Evolutionary conservation across 2,329 filamentous ascomycete species (phyloP).

Genomic region (Neopestalotiopsis clavispora): DNA sequence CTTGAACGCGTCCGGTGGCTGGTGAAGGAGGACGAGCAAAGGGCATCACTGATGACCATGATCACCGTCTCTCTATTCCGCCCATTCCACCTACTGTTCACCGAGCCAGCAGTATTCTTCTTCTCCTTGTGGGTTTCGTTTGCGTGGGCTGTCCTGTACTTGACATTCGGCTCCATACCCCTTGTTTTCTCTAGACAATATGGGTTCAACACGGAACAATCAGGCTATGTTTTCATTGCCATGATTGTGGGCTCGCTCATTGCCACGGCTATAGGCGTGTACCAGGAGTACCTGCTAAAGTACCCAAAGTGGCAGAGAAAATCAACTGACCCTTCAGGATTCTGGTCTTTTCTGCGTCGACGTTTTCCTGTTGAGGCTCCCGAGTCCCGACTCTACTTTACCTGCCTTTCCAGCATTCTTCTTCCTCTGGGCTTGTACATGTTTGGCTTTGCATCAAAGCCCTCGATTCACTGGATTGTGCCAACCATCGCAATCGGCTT

Average conservation of each 20-base stretch:
- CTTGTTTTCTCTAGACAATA: conserved; percentile 75
- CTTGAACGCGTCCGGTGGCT: conserved; percentile 75
- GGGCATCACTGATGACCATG: conserved; percentile 70
- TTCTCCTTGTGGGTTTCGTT: conserved; percentile 92
- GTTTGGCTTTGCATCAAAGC: conserved; percentile 74
- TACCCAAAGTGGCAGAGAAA: conserved; percentile 43
- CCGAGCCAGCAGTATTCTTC: conserved; percentile 80
- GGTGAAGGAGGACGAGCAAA: conserved; percentile 78
- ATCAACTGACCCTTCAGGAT: conserved; percentile 31
- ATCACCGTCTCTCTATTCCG: conserved; percentile 75
- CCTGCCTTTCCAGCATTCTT: conserved; percentile 75
- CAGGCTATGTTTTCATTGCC: conserved; percentile 74
- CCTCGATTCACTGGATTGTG: conserved; percentile 71
- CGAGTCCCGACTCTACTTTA: conserved; percentile 82
- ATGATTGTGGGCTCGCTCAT: conserved; percentile 71
- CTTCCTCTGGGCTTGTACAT: conserved; percentile 83
- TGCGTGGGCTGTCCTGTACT: conserved; percentile 86
- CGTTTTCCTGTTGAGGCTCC: conserved; percentile 61
- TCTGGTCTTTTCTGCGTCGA: conserved; percentile 52
- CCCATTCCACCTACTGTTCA: conserved; percentile 78
- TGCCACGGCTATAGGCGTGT: conserved; percentile 71
- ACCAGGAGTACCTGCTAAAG: conserved; percentile 70
- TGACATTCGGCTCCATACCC: conserved; percentile 82
- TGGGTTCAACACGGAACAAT: conserved; percentile 68
- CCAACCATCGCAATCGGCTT: conserved; percentile 73